Conservation (phyloP, 139 green algal species). For the Picocystis salinarum region DNA sequence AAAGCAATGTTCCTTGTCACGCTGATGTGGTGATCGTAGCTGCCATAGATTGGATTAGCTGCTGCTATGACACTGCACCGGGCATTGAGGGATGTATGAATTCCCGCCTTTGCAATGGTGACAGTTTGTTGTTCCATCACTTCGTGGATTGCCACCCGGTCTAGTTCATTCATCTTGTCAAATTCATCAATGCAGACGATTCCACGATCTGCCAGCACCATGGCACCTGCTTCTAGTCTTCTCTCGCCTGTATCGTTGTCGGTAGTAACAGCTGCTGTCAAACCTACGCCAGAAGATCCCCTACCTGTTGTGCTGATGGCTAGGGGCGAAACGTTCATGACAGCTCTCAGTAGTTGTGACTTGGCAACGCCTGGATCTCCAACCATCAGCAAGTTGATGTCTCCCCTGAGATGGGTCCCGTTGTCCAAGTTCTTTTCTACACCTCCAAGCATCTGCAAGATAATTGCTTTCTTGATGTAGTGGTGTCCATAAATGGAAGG, state of each 20-base stretch:
- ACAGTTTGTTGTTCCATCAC: constrained; percentile 61
- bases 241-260: constrained; percentile 84
- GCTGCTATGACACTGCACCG: constrained; percentile 80
- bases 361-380: constrained; percentile 89
- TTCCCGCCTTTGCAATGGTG: constrained; percentile 96
- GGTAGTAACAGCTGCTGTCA: constrained; percentile 87
- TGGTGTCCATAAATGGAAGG: constrained; percentile 92
- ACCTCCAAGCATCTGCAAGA: constrained; percentile 44
- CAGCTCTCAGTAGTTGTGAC: constrained; percentile 79
- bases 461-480: constrained; percentile 72
- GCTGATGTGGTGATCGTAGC: constrained; percentile 48
- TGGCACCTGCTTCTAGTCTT: constrained; percentile 86
- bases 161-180: constrained; percentile 97
- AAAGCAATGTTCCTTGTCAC: constrained; percentile 86
- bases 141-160: constrained; percentile 96
- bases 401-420: constrained; percentile 69
- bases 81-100: constrained; percentile 88
- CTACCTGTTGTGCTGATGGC: constrained; percentile 84
- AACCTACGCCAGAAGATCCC: constrained; percentile 85
- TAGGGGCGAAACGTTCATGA: constrained; percentile 85
- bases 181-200: constrained; percentile 99
- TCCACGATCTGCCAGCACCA: constrained; percentile 94
- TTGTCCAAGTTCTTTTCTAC: constrained; percentile 28
- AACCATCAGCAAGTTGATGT: constrained; percentile 91
- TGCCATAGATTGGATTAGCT: constrained; percentile 64